A percentile compares a stretch with the other conserved stretches of the same genome.
phyloP scores from a whole-genome alignment of 116 monocot species.

The Trichopus zeylanicus region DNA sequence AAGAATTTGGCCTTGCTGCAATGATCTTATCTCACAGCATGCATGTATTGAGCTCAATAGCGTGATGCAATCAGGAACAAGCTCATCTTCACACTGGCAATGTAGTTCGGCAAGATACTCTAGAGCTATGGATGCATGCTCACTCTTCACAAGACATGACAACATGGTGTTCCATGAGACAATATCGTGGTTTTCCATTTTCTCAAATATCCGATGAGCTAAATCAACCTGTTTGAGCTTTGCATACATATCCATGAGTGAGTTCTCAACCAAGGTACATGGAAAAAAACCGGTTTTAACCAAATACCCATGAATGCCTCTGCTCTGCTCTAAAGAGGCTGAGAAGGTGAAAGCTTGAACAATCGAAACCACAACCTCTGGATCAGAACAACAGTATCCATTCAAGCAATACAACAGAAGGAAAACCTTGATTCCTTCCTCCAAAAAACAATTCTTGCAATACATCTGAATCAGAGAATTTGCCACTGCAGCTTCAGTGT shows the following conservation, averaged over 20 bases:
- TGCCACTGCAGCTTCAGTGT: slow-evolving; percentile 1
- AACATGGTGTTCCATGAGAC: slow-evolving; percentile 45
- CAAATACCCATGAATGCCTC: slow-evolving; percentile 29
- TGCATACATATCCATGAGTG: slow-evolving; percentile 37
- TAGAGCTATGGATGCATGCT: slow-evolving; percentile 14
- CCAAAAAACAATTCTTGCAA: slow-evolving; percentile 28
- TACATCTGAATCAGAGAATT: slow-evolving; percentile 47
- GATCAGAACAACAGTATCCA: slow-evolving; percentile 2
- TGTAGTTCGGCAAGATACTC: slow-evolving; percentile 23
- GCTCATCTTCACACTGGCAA: background rate
- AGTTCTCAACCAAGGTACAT: slow-evolving; percentile 39
- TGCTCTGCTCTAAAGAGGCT: slow-evolving; percentile 16
- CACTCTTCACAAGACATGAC: slow-evolving; percentile 29
- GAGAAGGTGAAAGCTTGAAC: slow-evolving; percentile 28
- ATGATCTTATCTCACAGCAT: slow-evolving; percentile 23
- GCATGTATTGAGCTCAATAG: slow-evolving; percentile 41
- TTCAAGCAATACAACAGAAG: slow-evolving; percentile 1
- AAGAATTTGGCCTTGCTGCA: slow-evolving; percentile 26
- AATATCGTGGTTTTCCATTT: slow-evolving; percentile 22
- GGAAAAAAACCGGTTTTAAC: slow-evolving; percentile 22
- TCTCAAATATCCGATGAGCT: slow-evolving; percentile 16
- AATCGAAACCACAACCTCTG: slow-evolving; percentile 21
- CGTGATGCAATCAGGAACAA: slow-evolving; percentile 23
- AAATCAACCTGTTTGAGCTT: slow-evolving; percentile 17
- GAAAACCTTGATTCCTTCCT: slow-evolving; percentile 23